Percentiles rank a stretch among this genome's conserved stretches.
Evolutionary conservation across 164 flowering plant species (phyloP).

Genomic region (Aristolochia contorta): DNA sequence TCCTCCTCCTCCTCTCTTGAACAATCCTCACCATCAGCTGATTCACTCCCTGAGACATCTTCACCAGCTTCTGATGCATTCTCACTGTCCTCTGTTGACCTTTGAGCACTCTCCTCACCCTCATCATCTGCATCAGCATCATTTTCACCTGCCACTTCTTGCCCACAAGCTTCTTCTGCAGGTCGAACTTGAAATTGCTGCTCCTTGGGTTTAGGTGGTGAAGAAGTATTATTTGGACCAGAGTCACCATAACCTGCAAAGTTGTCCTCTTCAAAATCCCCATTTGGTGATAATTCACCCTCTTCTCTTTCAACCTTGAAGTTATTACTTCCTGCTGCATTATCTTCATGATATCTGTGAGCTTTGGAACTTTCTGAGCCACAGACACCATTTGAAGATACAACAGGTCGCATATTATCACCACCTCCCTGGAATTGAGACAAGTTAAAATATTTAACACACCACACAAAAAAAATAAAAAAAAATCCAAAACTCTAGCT

Average conservation of each 20-base stretch:
- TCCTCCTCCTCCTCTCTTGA: constrained; percentile 50
- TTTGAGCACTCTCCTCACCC: constrained; percentile 76
- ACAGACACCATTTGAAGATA: constrained; percentile 30
- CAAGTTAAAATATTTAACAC: neutral
- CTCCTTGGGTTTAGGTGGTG: constrained; percentile 30
- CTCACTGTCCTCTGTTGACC: constrained; percentile 75
- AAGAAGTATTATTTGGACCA: constrained; percentile 15
- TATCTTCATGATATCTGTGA: constrained; percentile 34
- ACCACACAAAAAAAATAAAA: too few species aligned
- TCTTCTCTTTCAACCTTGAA: constrained; percentile 78
- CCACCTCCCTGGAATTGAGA: constrained; percentile 16
- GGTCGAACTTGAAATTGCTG: constrained; percentile 30
- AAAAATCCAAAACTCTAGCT: too few species aligned
- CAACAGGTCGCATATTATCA: constrained; percentile 15
- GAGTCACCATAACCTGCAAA: constrained; percentile 46
- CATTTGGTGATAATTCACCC: constrained; percentile 84
- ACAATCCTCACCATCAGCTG: constrained; percentile 72
- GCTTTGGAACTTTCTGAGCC: constrained; percentile 24
- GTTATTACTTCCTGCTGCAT: constrained; percentile 19
- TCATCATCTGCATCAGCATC: constrained; percentile 79
- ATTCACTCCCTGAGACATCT: constrained; percentile 76
- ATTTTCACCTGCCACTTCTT: constrained; percentile 45
- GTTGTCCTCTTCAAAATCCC: constrained; percentile 73
- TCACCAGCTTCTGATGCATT: constrained; percentile 76
- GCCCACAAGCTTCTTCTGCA: constrained; percentile 31